Evolutionary conservation across 345 rosid species (phyloP), one percentile per base, ranked within the genome.

Genomic region (Citrus cavaleriei): DNA sequence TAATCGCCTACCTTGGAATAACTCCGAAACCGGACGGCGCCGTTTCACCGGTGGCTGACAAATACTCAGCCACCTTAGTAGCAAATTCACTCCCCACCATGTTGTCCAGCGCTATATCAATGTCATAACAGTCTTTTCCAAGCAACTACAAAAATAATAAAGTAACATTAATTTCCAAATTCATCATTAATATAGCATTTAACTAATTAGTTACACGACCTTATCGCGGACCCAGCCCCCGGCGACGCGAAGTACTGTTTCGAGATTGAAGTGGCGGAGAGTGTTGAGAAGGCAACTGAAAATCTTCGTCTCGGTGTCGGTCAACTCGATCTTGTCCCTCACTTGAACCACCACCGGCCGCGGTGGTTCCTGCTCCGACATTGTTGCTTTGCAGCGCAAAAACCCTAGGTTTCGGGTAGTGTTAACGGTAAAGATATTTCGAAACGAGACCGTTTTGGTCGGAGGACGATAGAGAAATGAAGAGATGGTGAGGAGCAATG

Each of bases 171-270:
- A 46, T 46, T 46, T 46, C 51, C 16, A 46, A 46, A 13, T 46
- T 42, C 51, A 46, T 13, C 14, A 46, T 12, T 3, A 12, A 46
- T 46, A 46, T 46, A 42, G 5, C 3, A 13, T 46, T 12, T 46
- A 46, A 46, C 51, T 46, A 46, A 46, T 46, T 46, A 46, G 51
- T 46, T 46, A 13, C 51, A 13, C 51, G 51, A 93, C 98, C 98
- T 96, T 96, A 81, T 96, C 99, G 24, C 97, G 99, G 46, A 96
- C 97, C 99, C 99, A 96, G 6, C 99, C 98, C 68, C 99, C 99
- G 40, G 99, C 99, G 51, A 96, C 98, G 13, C 98, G 97, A 79
- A 96, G 95, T 85, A 87, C 88, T 7, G 93, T 94, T 63, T 86
- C 72, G 81, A 93, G 94, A 59, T 88, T 77, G 77, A 90, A 93